Evolutionary conservation across 2,329 filamentous ascomycete genomes (phyloP), one percentile per base, ranked within the genome.

Genomic region (Aspergillus sp.): DNA sequence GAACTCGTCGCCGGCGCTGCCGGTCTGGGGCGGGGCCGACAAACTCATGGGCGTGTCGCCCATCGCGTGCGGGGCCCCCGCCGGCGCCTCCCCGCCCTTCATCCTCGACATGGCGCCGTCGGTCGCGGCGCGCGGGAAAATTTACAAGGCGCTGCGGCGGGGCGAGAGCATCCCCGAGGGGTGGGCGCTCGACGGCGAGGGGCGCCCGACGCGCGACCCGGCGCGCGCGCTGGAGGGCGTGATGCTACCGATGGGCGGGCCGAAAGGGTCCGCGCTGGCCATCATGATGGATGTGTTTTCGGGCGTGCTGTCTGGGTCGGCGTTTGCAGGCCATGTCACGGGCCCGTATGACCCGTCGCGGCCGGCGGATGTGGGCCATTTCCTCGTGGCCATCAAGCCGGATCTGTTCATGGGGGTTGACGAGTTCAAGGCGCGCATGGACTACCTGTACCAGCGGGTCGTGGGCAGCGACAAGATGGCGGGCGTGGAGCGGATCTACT

Each of bases 281-380:
- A 83, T 94, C 50, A 93, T 91, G 88, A 94, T 94, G 90, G 89
- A 94, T 65, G 87, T 95, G 2, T 93, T 94, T 65, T 91, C 88
- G 0, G 89, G 89, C 1, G 75, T 77, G n/a, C 60, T 94, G 0
- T 90, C 88, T 0, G 89, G 89, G 0, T 87, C 85, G 29, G 88
- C 88, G 0, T 94, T 90, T 70, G 90, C 88, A 0, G 89, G 89
- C 0, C 78, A 88, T 63, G 89, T 94, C 16, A 88, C 85, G 0
- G 83, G 83, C 16, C 90, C 89, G 0, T 94, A 94, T 67, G 88
- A 91, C 63, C 79, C 86, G 2, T 85, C 81, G 0, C 82, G 78
- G 53, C 78, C 84, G 1, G 84, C 86, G 0, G 84, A 91, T 61
- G 88, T 91, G 0, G 88, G 88, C 0, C 88, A 91, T 65, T 90